These are phyloP conservation scores for Pseudoneurospora amorphoporcata DNA, from an alignment of 495 filamentous ascomycete genomes.

Conservation along the genomic window DNA sequence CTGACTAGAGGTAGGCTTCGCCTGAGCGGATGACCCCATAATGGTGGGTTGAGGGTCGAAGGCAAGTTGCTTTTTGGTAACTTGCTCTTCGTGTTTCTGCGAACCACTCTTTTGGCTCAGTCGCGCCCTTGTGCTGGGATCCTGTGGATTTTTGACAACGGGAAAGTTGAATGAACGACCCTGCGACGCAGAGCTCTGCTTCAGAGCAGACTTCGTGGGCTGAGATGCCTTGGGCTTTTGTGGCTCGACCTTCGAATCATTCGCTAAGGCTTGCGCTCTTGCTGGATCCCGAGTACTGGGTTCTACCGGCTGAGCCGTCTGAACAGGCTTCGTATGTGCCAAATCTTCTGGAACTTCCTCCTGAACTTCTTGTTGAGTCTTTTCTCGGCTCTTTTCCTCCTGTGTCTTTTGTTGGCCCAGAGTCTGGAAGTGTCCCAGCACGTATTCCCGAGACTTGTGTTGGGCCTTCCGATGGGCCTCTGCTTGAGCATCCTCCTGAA, in stretches of 20 bases:
- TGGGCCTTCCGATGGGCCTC: background rate
- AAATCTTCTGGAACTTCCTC: background rate
- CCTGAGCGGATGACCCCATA: conserved; percentile 1
- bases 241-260: background rate
- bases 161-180: conserved; percentile 50
- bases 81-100: conserved; percentile 26
- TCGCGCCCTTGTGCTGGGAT: conserved; percentile 50
- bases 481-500: background rate
- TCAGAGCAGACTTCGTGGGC: conserved; percentile 6
- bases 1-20: background rate
- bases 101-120: conserved; percentile 57
- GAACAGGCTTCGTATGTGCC: background rate
- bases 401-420: background rate
- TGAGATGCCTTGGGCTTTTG: conserved; percentile 10
- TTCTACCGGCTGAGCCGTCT: background rate
- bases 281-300: no score
- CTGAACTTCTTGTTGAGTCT: background rate
- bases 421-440: background rate
- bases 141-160: conserved; percentile 69
- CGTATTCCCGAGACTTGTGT: background rate
- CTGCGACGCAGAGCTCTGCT: conserved; percentile 9
- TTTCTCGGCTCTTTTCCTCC: background rate
- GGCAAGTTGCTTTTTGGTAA: conserved; percentile 28
- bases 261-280: background rate
- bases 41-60: conserved; percentile 21